Evolutionary conservation across 2,329 filamentous ascomycete species (phyloP), one percentile per base, ranked within the genome.

Genomic region (Canariomyces notabilis): DNA sequence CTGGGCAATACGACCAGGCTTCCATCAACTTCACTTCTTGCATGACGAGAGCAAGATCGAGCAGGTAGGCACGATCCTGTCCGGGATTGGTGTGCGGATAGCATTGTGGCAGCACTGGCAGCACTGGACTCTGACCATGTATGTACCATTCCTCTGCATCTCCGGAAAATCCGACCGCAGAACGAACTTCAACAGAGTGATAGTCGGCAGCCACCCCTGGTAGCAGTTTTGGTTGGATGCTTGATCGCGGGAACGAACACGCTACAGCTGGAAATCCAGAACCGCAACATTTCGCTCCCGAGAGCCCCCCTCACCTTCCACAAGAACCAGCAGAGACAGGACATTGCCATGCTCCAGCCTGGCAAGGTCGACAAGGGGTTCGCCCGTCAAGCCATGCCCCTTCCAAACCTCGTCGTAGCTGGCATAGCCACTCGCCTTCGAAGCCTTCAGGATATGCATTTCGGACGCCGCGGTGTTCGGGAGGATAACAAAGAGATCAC

Each of bases 341-440:
- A 67, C 53, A 31, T 63, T 60, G 16, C 68, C 66, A 15, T 61
- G 34, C 8, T 60, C 59, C 14, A 71, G 53, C 33, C 67, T 58
- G n/a, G 60, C 56, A 5, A 59, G 61, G 46, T 71, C 68, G 22
- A 68, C 58, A 22, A 71, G 49, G 6, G 68, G 68, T 47, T 71
- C 68, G 1, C 66, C 66, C 8, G 62, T 60, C n/a, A 64, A 59
- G 36, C 63, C 63, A 0, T 55, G 50, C 2, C 60, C 59, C n/a
- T 36, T 56, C 68, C 68, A 71, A 3, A 68, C 58, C 18, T 63
- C 52, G 33, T 62, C 60, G 47, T 67, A 69, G 6, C 54, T 56
- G 5, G 57, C 38, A 33, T 66, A 72, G 0, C 38, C 50, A 7
- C 50, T 55, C 2, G 37, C 47, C 29, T 56, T 61, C 0, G 61